phyloP scores from a whole-genome alignment of 306 rosid species.

The Quercus bicolor region DNA sequence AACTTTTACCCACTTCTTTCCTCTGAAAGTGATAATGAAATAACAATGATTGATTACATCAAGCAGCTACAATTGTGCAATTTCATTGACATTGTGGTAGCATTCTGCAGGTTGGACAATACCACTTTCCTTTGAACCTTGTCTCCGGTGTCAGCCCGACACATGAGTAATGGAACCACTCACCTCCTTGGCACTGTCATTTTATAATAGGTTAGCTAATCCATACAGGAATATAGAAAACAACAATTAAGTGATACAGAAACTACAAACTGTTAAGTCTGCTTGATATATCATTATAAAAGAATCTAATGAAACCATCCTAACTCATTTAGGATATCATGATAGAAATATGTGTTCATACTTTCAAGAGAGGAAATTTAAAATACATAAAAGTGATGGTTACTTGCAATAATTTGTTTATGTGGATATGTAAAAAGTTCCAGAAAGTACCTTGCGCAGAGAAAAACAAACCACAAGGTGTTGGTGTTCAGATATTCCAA shows the following conservation, averaged over 20 bases:
- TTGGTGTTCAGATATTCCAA: neutral
- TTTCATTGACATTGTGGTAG: slow-evolving; percentile 52
- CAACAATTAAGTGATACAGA: neutral
- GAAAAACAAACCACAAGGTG: neutral
- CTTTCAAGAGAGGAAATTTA: neutral
- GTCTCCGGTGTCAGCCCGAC: slow-evolving; percentile 98
- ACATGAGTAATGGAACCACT: slow-evolving; percentile 80
- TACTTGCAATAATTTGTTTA: neutral
- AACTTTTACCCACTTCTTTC: neutral
- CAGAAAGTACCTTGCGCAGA: neutral
- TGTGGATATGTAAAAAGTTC: neutral
- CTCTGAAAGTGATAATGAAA: slow-evolving; percentile 17
- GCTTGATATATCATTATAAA: neutral
- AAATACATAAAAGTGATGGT: neutral
- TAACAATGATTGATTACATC: slow-evolving; percentile 4
- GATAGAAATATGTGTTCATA: neutral
- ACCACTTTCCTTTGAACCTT: slow-evolving; percentile 98
- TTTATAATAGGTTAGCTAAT: neutral
- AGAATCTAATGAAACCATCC: neutral
- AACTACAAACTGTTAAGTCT: neutral
- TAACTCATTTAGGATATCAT: neutral
- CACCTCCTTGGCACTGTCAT: slow-evolving; percentile 78
- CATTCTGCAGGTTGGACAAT: slow-evolving; percentile 84
- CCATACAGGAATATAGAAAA: neutral
- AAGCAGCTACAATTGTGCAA: neutral